Conservation (phyloP, 108 stramenopile genomes). For the Skeletonema grethae region DNA sequence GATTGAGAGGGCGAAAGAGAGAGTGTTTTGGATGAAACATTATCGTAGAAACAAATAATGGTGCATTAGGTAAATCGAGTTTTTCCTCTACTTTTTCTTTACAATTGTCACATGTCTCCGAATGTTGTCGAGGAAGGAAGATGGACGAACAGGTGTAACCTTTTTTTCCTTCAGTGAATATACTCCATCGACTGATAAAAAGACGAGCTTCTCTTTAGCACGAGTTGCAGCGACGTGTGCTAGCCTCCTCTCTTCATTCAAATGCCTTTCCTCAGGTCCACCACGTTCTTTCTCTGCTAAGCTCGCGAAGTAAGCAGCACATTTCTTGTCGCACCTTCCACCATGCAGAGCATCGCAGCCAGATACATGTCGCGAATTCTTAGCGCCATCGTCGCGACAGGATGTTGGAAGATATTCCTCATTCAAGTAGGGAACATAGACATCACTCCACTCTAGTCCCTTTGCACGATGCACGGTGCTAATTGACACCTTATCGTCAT, state of each 20-base stretch:
- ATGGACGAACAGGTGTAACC: background rate
- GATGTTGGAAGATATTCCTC: conserved; percentile 15
- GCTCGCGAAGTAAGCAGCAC: conserved; percentile 8
- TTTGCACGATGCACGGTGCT: conserved; percentile 25
- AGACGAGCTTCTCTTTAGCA: conserved; percentile 17
- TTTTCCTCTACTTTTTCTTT: background rate
- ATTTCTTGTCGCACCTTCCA: conserved; percentile 3
- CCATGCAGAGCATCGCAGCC: conserved; percentile 3
- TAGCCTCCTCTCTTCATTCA: conserved; percentile 28
- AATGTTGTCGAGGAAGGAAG: background rate
- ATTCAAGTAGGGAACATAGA: conserved; percentile 22
- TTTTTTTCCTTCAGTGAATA: background rate
- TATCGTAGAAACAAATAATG: background rate
- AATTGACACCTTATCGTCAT: conserved; percentile 12
- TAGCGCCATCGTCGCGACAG: background rate
- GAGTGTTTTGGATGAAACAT: conserved; percentile 89
- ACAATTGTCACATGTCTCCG: background rate
- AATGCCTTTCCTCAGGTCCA: conserved; percentile 21
- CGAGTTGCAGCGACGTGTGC: conserved; percentile 26
- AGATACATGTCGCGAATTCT: background rate
- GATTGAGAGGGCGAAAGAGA: conserved; percentile 88
- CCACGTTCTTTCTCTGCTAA: conserved; percentile 6
- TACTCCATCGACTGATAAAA: background rate
- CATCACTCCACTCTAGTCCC: conserved; percentile 34
- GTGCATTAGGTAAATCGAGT: no score